phyloP scores from a whole-genome alignment of 495 filamentous ascomycete species.

The Pyronema omphalodes region DNA sequence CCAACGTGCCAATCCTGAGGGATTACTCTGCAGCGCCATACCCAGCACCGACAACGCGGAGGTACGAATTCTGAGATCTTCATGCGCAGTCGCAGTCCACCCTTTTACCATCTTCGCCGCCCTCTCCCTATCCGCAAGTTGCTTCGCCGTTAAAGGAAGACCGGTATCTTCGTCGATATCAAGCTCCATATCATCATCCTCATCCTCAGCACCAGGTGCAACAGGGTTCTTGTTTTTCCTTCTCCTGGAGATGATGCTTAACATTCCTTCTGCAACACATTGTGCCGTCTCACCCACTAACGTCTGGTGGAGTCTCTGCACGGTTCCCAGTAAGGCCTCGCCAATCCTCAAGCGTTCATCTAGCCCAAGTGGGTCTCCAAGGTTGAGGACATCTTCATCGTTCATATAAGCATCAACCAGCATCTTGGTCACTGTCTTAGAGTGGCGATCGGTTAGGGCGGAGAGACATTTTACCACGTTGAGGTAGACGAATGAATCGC shows the following conservation, averaged over 20 bases:
- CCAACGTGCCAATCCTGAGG: conserved; percentile 36
- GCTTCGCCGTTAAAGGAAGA: conserved; percentile 30
- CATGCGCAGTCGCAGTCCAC: conserved; percentile 41
- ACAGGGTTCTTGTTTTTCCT: conserved; percentile 24
- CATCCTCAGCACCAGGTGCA: conserved; percentile 25
- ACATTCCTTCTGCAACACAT: conserved; percentile 39
- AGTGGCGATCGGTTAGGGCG: conserved; percentile 45
- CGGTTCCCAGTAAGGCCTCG: conserved; percentile 50
- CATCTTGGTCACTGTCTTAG: conserved; percentile 43
- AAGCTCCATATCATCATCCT: conserved; percentile 30
- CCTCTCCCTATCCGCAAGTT: conserved; percentile 1
- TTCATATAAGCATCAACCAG: conserved; percentile 56
- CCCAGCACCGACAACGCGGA: conserved; percentile 62
- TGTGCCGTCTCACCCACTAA: conserved; percentile 40
- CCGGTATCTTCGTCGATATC: conserved; percentile 30
- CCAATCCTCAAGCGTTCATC: conserved; percentile 55
- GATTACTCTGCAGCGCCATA: conserved; percentile 45
- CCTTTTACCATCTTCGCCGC: conserved; percentile 45
- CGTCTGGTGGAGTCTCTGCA: conserved; percentile 45
- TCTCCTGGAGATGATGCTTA: conserved; percentile 49
- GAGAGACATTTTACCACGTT: conserved; percentile 47
- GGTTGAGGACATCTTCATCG: conserved; percentile 29
- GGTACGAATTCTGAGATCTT: conserved; percentile 60
- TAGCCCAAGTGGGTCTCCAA: conserved; percentile 26
- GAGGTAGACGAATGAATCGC: conserved; percentile 59